Evolutionary conservation across 441 rosid species (phyloP).

Genomic region (Breynia disticha): DNA sequence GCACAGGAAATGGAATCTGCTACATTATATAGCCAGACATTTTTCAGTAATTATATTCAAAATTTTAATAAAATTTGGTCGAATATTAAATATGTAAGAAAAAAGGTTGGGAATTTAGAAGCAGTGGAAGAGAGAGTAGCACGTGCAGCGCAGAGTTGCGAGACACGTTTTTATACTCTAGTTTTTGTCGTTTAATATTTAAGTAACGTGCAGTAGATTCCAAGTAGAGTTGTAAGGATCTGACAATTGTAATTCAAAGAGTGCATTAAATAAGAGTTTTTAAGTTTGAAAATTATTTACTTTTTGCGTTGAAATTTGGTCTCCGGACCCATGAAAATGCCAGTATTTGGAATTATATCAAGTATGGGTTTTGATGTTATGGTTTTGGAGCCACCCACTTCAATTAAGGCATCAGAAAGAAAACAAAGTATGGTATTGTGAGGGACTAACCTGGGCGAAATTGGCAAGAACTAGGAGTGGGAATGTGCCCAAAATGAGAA

Average conservation of each 20-base stretch:
- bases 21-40: background rate
- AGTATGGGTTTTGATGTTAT: no score
- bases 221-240: conserved; percentile 19
- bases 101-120: no score
- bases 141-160: conserved; percentile 22
- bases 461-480: conserved; percentile 97
- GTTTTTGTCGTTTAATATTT: conserved; percentile 32
- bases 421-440: background rate
- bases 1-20: conserved; percentile 17
- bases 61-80: no score
- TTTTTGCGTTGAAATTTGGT: conserved; percentile 1
- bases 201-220: conserved; percentile 27
- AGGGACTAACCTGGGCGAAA: conserved; percentile 95
- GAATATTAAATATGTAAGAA: no score
- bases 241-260: conserved; percentile 7
- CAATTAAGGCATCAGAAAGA: no score
- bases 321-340: background rate
- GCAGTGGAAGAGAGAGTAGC: conserved; percentile 28
- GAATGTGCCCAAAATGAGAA: conserved; percentile 87
- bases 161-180: conserved; percentile 18
- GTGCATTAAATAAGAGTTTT: no score
- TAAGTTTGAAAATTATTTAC: background rate
- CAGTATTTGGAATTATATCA: no score
- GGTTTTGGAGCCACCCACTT: no score
- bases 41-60: no score